phyloP scores from a whole-genome alignment of 345 rosid genomes.

The Barbarea vulgaris region DNA sequence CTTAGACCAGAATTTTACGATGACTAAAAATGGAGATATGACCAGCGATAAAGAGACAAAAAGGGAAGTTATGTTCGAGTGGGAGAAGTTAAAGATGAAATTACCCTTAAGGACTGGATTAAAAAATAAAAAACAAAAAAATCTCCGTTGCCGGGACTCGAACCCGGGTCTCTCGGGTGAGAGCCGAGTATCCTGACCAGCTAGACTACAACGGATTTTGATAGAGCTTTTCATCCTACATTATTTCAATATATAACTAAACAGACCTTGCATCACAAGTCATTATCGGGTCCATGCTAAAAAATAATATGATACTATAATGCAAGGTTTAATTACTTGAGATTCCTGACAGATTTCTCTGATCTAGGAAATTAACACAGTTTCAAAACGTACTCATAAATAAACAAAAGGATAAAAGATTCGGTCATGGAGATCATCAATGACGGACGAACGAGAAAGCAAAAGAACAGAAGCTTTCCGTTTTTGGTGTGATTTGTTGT shows the following conservation, averaged over 20 bases:
- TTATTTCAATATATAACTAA: no score
- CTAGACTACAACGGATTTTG: conserved; percentile 48
- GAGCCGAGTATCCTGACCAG: conserved; percentile 77
- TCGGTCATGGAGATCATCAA: conserved; percentile 34
- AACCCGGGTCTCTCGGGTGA: conserved; percentile 75
- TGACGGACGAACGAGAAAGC: conserved; percentile 37
- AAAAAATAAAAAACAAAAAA: no score
- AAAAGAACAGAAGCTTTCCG: conserved; percentile 42
- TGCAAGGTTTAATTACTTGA: neutral
- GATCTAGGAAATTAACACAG: neutral
- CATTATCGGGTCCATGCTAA: neutral
- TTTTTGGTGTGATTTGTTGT: conserved; percentile 58
- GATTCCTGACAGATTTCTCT: conserved; percentile 20
- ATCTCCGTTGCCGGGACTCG: conserved; percentile 65
- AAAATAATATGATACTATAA: neutral
- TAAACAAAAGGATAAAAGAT: neutral
- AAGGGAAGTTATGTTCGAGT: neutral
- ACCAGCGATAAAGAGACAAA: neutral
- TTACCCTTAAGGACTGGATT: neutral
- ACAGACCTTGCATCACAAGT: conserved; percentile 30
- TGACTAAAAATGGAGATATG: neutral
- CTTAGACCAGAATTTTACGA: neutral
- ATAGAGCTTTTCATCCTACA: no score
- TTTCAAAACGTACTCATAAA: neutral
- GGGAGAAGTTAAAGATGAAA: neutral